phyloP scores from a whole-genome alignment of 495 filamentous ascomycete genomes.

The Baudoinia panamericana region DNA sequence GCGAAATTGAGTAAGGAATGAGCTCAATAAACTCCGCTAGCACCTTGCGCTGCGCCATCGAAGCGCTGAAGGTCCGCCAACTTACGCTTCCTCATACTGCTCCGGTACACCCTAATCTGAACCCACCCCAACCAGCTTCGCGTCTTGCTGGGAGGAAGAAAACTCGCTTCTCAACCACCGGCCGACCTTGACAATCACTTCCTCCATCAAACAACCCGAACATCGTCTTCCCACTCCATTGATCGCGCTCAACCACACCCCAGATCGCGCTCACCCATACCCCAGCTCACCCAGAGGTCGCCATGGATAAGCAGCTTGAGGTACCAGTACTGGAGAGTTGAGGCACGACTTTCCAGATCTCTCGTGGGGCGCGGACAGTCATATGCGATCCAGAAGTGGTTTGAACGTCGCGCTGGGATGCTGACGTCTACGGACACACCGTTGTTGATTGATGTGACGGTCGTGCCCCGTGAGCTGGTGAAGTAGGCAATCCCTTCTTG shows the following conservation, averaged over 20 bases:
- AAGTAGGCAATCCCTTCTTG: no score
- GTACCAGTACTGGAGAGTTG: conserved; percentile 27
- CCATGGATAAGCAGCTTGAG: conserved; percentile 34
- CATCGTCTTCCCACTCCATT: conserved; percentile 32
- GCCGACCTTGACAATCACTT: conserved; percentile 6
- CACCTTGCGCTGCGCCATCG: background rate
- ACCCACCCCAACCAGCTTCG: conserved; percentile 10
- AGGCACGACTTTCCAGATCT: conserved; percentile 14
- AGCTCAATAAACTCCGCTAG: conserved; percentile 11
- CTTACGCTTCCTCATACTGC: conserved; percentile 28
- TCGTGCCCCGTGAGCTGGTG: no score
- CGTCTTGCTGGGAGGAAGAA: conserved; percentile 24
- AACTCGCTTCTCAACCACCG: conserved; percentile 24
- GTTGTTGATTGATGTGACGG: no score
- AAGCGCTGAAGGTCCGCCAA: conserved; percentile 19
- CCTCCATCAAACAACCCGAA: conserved; percentile 27
- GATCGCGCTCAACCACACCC: conserved; percentile 28
- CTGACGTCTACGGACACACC: conserved; percentile 18
- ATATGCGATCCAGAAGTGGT: conserved; percentile 34
- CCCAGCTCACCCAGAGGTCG: conserved; percentile 28
- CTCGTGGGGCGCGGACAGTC: conserved; percentile 25
- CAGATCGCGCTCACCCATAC: conserved; percentile 30
- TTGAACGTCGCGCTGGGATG: conserved; percentile 24
- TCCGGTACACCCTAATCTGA: conserved; percentile 30
- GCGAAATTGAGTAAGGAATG: conserved; percentile 8